phyloP scores from a whole-genome alignment of 345 rosid genomes.

The Diplotaxis tenuifolia region DNA sequence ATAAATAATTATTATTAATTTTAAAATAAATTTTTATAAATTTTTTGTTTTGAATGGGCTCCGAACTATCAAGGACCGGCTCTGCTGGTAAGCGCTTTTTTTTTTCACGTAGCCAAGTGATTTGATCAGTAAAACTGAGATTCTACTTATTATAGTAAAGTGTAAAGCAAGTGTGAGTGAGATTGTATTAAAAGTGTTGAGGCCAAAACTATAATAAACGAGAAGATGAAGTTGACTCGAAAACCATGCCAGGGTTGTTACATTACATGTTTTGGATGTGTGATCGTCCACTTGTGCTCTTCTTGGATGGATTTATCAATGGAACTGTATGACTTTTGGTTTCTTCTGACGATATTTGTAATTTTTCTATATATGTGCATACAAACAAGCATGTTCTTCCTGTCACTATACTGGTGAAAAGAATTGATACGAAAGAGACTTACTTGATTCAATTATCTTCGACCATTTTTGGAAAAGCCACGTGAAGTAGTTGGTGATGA shows the following conservation, averaged over 20 bases:
- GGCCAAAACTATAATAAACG: conserved; percentile 3
- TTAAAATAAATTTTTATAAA: too few species aligned
- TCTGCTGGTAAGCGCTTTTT: background rate
- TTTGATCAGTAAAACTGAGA: background rate
- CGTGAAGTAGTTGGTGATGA: conserved; percentile 11
- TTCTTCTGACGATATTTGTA: background rate
- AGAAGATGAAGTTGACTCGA: conserved; percentile 24
- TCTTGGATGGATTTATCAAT: conserved; percentile 27
- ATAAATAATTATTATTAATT: too few species aligned
- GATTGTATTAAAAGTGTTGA: background rate
- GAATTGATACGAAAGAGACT: background rate
- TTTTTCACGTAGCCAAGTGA: background rate
- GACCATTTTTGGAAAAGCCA: conserved; percentile 8
- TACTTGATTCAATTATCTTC: conserved; percentile 9
- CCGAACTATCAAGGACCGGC: too few species aligned
- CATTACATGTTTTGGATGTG: conserved; percentile 3
- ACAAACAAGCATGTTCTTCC: background rate
- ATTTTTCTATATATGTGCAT: conserved; percentile 5
- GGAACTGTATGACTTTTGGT: conserved; percentile 6
- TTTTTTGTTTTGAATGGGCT: too few species aligned
- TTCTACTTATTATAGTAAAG: background rate
- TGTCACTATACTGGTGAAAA: background rate
- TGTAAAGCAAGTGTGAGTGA: background rate
- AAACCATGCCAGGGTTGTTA: background rate
- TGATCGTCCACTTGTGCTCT: conserved; percentile 11